phyloP scores from a whole-genome alignment of 257 asterid species.

The Forsythia suspensa region DNA sequence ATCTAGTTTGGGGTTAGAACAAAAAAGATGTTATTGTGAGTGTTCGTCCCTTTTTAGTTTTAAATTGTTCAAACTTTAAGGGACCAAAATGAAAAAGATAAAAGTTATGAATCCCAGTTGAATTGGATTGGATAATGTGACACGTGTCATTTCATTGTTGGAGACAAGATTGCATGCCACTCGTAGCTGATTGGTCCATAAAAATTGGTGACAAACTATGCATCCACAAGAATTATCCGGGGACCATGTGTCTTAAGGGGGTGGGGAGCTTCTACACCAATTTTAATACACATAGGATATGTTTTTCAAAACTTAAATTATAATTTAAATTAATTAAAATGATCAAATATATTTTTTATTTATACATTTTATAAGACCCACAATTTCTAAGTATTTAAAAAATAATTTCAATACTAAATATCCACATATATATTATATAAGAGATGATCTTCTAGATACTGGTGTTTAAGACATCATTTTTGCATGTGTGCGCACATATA shows the following conservation, averaged over 20 bases:
- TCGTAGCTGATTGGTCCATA: neutral
- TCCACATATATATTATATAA: too few relatives aligned
- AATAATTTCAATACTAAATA: too few relatives aligned
- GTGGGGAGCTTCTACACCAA: neutral
- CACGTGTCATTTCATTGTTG: slow-evolving; percentile 26
- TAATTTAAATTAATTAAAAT: too few relatives aligned
- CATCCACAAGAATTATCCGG: slow-evolving; percentile 14
- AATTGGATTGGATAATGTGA: neutral
- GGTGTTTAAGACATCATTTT: too few relatives aligned
- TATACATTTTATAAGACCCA: too few relatives aligned
- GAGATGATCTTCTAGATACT: too few relatives aligned
- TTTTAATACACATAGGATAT: neutral
- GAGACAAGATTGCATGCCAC: slow-evolving; percentile 17
- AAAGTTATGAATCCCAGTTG: neutral
- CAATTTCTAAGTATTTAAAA: too few relatives aligned
- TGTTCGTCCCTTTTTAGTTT: neutral
- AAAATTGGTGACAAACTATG: slow-evolving; percentile 14
- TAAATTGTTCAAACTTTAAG: slow-evolving; percentile 21
- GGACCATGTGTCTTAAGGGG: slow-evolving; percentile 25
- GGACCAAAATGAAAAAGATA: slow-evolving; percentile 18
- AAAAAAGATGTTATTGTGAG: neutral
- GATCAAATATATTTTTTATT: too few relatives aligned
- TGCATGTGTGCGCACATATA: too few relatives aligned
- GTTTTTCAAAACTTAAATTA: too few relatives aligned
- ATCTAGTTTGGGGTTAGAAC: neutral